Percentiles rank a stretch among this genome's conserved stretches.
Evolutionary conservation across 1,284 basidiomycete species (phyloP).

Genomic region (Ceratobasidium sp.): DNA sequence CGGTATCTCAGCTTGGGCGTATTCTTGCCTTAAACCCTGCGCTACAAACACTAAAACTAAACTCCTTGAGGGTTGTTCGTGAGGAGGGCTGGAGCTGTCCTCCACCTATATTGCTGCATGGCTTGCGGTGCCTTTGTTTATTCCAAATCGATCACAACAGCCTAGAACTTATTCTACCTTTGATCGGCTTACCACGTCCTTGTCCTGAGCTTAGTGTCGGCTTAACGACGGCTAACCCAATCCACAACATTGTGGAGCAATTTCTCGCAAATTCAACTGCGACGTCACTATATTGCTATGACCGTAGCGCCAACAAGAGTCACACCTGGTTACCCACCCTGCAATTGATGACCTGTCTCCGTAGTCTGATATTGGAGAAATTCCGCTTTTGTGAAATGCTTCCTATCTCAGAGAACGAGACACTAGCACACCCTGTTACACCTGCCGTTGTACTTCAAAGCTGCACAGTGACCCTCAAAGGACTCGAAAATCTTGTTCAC

Average conservation of each 20-base stretch:
- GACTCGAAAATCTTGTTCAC: background rate
- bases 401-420: no score
- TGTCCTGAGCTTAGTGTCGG: background rate
- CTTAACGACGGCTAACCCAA: background rate
- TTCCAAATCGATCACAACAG: background rate
- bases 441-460: background rate
- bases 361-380: background rate
- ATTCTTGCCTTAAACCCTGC: constrained; percentile 1
- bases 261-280: background rate
- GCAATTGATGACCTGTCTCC: background rate
- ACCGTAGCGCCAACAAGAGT: no score
- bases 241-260: background rate
- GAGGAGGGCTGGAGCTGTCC: background rate
- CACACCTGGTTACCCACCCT: background rate
- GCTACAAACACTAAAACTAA: background rate
- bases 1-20: background rate
- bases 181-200: background rate
- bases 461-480: background rate
- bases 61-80: background rate
- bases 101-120: background rate
- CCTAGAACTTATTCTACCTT: background rate
- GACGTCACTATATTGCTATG: constrained; percentile 1
- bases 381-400: no score
- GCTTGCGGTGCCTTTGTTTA: background rate
- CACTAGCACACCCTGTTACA: background rate